Base-by-base conservation (phyloP, 805 yeast genomes). In the Yamadazyma sp. region DNA sequence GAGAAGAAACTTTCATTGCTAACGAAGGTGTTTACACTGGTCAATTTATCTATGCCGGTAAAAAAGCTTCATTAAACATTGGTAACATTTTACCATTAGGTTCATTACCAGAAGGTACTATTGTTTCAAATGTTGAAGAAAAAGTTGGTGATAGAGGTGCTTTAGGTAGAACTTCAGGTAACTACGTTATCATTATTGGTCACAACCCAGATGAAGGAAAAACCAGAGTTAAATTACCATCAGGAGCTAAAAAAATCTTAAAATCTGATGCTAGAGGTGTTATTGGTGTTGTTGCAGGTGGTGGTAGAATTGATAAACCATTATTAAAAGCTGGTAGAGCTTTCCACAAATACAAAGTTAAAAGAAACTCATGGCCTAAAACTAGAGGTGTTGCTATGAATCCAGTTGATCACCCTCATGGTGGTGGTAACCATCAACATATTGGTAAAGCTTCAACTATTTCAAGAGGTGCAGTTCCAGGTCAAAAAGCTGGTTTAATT, bases 371-470 rank as follows among this genome's bases (percentile, higher is more conserved):
- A 55, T 93, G 98, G 98, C 98, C 98, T 77, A 89, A 87, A 86
- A 93, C 98, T 68, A 88, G 98, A 81, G 98, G 98, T 91, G 98
- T 91, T 70, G 98, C 98, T 72, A 91, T 93, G 98, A 91, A 91
- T 80, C 98, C 98, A 74, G 98, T 91, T 73, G 98, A 91, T 73
- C 98, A 91, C 81, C 98, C 98, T 73, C 98, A 91, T 75, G 98
- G 98, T 86, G 98, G 98, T 91, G 98, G 98, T 91, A 89, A 89
- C 96, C 98, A 91, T 77, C 98, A 91, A 81, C 98, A 91, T 75
- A 91, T 89, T 78, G 98, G 98, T 88, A 91, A 91, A 82, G 97
- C 98, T 65, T 91, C 98, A 62, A 91, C 98, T 65, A 91, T 91
- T 64, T 83, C 95, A 59, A 87, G 98, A 85, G 95, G 95, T 75